These are phyloP conservation scores for Suillus discolor DNA, from an alignment of 768 basidiomycete genomes.

Conservation along the genomic window DNA sequence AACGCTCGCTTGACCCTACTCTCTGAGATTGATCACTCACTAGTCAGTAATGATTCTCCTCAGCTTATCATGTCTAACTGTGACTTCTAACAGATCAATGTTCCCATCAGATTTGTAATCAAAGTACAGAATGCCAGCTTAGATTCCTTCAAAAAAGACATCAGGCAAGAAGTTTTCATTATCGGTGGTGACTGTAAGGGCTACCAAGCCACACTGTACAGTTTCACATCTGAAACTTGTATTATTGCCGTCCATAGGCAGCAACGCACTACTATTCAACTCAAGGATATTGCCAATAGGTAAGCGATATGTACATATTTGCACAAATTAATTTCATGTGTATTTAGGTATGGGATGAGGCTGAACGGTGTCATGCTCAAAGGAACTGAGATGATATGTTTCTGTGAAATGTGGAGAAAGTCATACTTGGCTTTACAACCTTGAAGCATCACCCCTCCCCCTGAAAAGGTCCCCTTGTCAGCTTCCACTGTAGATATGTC, in stretches of 20 bases:
- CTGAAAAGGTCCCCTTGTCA: neutral
- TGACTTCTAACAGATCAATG: neutral
- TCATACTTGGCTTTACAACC: neutral
- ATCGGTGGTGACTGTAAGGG: neutral
- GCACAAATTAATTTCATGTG: neutral
- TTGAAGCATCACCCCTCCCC: neutral
- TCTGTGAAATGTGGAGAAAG: neutral
- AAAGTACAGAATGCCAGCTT: neutral
- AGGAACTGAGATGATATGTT: neutral
- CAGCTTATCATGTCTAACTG: neutral
- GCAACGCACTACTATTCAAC: neutral
- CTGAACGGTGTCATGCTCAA: neutral
- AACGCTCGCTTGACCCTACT: neutral
- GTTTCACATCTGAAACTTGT: neutral
- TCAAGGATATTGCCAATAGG: neutral
- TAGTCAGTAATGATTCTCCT: neutral
- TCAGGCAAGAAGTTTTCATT: neutral
- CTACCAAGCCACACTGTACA: neutral
- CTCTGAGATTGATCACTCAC: neutral
- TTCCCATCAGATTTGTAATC: neutral
- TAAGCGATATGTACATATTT: neutral
- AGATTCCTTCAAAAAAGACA: too few species aligned
- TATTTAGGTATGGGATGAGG: neutral
- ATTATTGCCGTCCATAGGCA: neutral
- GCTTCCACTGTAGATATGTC: neutral